Evolutionary conservation across 2,329 filamentous ascomycete genomes (phyloP), one percentile per base, ranked within the genome.

Genomic region (Didymosphaeria variabile): DNA sequence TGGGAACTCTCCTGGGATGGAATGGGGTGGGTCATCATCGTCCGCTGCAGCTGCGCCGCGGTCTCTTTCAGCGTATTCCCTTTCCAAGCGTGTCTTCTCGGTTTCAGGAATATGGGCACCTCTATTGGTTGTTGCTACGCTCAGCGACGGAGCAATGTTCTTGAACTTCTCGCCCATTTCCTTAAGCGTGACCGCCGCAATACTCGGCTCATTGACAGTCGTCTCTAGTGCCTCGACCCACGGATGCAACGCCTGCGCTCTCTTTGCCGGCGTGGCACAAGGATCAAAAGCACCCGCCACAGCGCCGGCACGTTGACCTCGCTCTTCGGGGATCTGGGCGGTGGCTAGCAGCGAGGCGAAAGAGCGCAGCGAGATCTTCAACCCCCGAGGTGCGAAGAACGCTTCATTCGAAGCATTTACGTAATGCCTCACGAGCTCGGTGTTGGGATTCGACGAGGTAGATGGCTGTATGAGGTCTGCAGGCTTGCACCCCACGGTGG

Each of bases 371-470:
- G 68, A 72, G 1, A 76, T 68, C 19, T 53, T 62, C 1, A 78
- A 60, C 0, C 72, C 72, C 6, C 76, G 67, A 0, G 74, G 73
- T 0, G 68, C 71, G 55, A 78, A 78, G 64, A 77, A 77, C 0
- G 63, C 62, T n/a, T 72, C 72, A 42, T 77, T 77, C 5, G 68
- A 65, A 26, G 67, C 56, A 31, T 65, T 53, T 13, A 78, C 61
- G 55, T 75, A 78, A 31, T 58, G 60, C 7, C 60, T 50, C 6
- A 72, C 59, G 2, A 71, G 46, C 7, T 52, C 45, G 12, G 46
- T 34, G 23, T 52, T 23, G 17, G 50, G 29, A n/a, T 63, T 52
- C 8, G 32, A 19, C 13, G 40, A 29, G 2, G 52, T 15, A 10
- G 61, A 51, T 10, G 44, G 13, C 17, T 40, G 26, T 2, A 61